These are phyloP conservation scores for Citrus trifoliata DNA, from an alignment of 345 rosid genomes.

Conservation along the genomic window DNA sequence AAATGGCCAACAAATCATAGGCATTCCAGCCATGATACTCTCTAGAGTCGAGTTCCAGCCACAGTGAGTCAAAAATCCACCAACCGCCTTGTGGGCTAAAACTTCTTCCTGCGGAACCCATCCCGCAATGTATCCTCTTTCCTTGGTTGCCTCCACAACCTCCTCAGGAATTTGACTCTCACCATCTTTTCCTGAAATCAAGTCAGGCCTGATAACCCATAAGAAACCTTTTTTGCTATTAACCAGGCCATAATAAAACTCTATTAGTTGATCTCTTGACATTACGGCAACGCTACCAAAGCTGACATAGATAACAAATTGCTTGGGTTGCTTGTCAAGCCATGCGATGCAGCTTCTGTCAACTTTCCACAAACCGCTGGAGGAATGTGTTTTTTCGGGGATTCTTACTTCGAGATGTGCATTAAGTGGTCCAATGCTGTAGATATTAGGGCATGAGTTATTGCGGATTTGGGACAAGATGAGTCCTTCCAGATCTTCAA, in stretches of 20 bases:
- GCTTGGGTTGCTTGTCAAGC: neutral
- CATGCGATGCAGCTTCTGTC: constrained; percentile 17
- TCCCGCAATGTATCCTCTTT: neutral
- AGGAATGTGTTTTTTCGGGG: neutral
- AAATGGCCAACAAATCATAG: neutral
- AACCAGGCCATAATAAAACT: neutral
- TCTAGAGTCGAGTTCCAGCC: neutral
- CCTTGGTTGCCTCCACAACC: neutral
- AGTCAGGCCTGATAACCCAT: neutral
- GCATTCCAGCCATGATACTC: neutral
- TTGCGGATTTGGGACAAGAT: constrained; percentile 41
- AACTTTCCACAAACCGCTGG: constrained; percentile 32
- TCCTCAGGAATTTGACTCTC: neutral
- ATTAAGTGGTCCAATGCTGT: constrained; percentile 57
- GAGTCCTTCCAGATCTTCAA: constrained; percentile 54
- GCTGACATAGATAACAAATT: neutral
- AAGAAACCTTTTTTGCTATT: neutral
- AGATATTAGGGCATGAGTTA: constrained; percentile 29
- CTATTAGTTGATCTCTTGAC: neutral
- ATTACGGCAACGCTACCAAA: neutral
- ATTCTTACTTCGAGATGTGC: constrained; percentile 32
- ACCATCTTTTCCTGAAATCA: neutral
- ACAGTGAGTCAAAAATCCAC: neutral
- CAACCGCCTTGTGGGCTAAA: neutral
- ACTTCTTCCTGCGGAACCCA: neutral